These are phyloP conservation scores for Xylariales sp. DNA, from an alignment of 2,329 filamentous ascomycete genomes.

Conservation along the genomic window DNA sequence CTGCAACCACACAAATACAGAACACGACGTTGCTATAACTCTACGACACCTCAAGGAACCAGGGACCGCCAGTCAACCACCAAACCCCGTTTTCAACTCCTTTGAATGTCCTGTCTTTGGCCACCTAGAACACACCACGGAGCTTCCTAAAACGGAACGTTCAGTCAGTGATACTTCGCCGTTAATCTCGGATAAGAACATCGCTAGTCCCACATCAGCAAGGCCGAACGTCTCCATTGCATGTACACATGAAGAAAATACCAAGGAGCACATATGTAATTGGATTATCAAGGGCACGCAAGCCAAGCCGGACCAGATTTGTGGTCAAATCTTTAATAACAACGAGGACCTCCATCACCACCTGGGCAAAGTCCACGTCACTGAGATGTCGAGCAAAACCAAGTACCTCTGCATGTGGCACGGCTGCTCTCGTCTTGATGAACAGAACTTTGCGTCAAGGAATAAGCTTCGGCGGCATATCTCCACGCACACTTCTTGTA, in stretches of 20 bases:
- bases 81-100: conserved; percentile 12
- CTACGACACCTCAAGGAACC: conserved; percentile 22
- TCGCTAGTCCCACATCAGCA: conserved; percentile 6
- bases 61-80: conserved; percentile 10
- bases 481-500: conserved; percentile 28
- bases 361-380: conserved; percentile 21
- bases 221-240: conserved; percentile 1
- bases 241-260: background rate
- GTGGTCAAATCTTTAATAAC: conserved; percentile 20
- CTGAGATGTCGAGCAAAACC: conserved; percentile 19
- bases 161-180: conserved; percentile 7
- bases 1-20: conserved; percentile 25
- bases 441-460: conserved; percentile 23
- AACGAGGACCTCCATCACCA: conserved; percentile 21
- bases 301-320: conserved; percentile 12
- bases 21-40: conserved; percentile 25
- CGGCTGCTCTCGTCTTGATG: conserved; percentile 22
- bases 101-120: conserved; percentile 14
- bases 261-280: conserved; percentile 16
- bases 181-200: background rate
- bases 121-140: conserved; percentile 1
- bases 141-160: conserved; percentile 4
- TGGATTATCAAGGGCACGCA: conserved; percentile 17
- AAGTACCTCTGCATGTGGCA: conserved; percentile 26
- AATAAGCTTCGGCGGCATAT: conserved; percentile 29